Conservation (phyloP, 2,329 filamentous ascomycete species). For the Chlorencoelia australis region DNA sequence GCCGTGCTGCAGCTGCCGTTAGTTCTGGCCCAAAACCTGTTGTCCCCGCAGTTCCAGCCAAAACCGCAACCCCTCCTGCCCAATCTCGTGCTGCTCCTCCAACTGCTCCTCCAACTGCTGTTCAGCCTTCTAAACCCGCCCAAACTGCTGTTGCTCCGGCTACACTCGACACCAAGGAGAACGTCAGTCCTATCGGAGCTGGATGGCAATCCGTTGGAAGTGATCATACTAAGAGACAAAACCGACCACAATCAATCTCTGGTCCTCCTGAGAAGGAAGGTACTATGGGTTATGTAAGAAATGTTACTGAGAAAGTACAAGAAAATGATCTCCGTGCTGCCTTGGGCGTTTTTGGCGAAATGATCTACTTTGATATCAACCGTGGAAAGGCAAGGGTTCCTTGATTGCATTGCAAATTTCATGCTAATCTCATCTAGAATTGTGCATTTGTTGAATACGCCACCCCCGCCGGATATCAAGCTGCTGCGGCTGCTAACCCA, state of each 20-base stretch:
- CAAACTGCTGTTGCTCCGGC: slow-evolving; percentile 39
- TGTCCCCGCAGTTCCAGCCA: slow-evolving; percentile 37
- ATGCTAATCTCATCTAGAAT: slow-evolving; percentile 48
- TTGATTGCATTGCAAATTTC: not conserved
- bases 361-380: slow-evolving; percentile 69
- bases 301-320: slow-evolving; percentile 82
- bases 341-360: slow-evolving; percentile 61
- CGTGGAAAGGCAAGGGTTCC: slow-evolving; percentile 61
- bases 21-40: slow-evolving; percentile 44
- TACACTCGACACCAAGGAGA: slow-evolving; percentile 25
- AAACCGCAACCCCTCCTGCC: slow-evolving; percentile 45
- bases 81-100: slow-evolving; percentile 45
- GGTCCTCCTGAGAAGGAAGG: slow-evolving; percentile 60
- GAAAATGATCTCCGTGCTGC: slow-evolving; percentile 59
- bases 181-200: slow-evolving; percentile 26
- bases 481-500: slow-evolving; percentile 75
- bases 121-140: slow-evolving; percentile 30
- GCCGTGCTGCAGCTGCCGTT: slow-evolving; percentile 50
- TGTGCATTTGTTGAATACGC: slow-evolving; percentile 95
- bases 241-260: slow-evolving; percentile 58
- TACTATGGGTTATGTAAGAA: slow-evolving; percentile 86
- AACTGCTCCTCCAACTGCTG: slow-evolving; percentile 23
- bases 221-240: slow-evolving; percentile 75
- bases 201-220: slow-evolving; percentile 84
- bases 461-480: slow-evolving; percentile 68